phyloP scores from a whole-genome alignment of 1,284 basidiomycete genomes.

The Pascua sp. region DNA sequence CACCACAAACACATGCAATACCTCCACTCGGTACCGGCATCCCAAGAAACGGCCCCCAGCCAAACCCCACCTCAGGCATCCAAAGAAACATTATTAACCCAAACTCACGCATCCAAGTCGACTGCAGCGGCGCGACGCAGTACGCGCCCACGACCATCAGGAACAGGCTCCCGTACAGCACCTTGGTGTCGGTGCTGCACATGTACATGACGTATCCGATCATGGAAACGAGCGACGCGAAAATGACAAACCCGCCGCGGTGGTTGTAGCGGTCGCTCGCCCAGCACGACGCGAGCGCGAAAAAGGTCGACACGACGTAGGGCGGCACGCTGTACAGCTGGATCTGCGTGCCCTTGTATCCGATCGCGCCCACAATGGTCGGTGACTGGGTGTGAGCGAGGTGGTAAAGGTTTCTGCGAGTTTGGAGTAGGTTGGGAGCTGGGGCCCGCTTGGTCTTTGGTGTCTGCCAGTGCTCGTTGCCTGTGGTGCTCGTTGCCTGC shows the following conservation, averaged over 20 bases:
- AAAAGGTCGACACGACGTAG: constrained; percentile 55
- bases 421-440: too few relatives aligned
- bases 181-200: constrained; percentile 25
- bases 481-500: too few relatives aligned
- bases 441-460: too few relatives aligned
- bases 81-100: neutral
- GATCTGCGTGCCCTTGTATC: constrained; percentile 45
- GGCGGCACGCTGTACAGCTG: constrained; percentile 56
- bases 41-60: too few relatives aligned
- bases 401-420: neutral
- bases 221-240: constrained; percentile 25
- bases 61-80: too few relatives aligned
- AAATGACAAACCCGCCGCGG: constrained; percentile 49
- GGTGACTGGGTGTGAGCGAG: constrained; percentile 7
- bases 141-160: constrained; percentile 44
- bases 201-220: constrained; percentile 42
- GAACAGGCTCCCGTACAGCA: constrained; percentile 41
- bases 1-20: too few relatives aligned
- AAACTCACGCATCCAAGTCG: constrained; percentile 32
- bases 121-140: constrained; percentile 30
- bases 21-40: too few relatives aligned
- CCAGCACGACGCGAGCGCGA: constrained; percentile 54
- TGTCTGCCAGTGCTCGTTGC: too few relatives aligned
- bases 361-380: constrained; percentile 54
- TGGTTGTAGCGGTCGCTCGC: constrained; percentile 57